Base-by-base conservation (phyloP, 2,329 filamentous ascomycete species). In the Dactylellina parvicollis region DNA sequence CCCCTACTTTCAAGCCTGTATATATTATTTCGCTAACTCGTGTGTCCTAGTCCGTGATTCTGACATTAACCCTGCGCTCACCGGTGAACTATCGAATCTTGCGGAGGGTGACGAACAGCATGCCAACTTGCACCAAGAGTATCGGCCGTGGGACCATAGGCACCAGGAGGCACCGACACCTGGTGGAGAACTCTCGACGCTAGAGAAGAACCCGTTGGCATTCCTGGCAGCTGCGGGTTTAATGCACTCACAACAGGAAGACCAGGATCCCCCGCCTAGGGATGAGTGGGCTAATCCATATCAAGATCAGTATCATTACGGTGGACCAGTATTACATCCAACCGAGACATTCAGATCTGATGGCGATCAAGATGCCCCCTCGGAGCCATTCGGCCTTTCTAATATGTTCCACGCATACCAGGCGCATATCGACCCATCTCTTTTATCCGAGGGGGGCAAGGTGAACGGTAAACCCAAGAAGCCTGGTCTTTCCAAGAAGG, bases 211-310 rank as follows among this genome's bases (percentile, higher is more conserved):
- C 24, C 74, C 74, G 9, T 18, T 75, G 5, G 71, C 74, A 7
- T 75, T 75, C 46, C 65, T 76, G 20, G 75, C 75, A 16, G 75
- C 75, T n/a, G 74, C 75, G 12, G 75, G 75, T 16, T 64, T 76
- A 9, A 73, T 69, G 50, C 69, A 56, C 20, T 61, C 61, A 20
- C 61, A 67, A 14, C 52, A 74, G 14, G 55, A 74, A 36, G 62
- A 66, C 22, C 34, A 66, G 34, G 70, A 49, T 14, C 24, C 65
- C 22, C 34, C 32, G 2, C 38, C 40, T 18, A 14, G 8, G 10
- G 20, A 57, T 34, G 61, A 61, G 16, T 66, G 61, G 46, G 38
- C 26, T 40, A 54, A 42, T 16, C 26, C 50, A 14, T 72, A 72
- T 34, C 67, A 64, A 8, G 50, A 72, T 36, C 26, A 50, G 2